These are phyloP conservation scores for Cadophora gregata DNA, from an alignment of 2,329 filamentous ascomycete genomes.

Conservation along the genomic window DNA sequence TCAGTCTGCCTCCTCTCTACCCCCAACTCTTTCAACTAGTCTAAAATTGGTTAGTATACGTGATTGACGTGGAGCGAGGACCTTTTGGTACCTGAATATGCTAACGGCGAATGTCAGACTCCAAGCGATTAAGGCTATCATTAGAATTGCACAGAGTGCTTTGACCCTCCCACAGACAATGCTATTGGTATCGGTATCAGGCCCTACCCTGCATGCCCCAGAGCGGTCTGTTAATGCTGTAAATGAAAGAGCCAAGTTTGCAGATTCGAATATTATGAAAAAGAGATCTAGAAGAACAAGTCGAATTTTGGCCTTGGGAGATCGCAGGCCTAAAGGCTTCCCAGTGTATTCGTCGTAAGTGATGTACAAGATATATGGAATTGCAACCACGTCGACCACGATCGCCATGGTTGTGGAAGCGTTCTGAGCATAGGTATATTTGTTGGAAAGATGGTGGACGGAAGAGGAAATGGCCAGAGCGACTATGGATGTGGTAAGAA, in stretches of 20 bases:
- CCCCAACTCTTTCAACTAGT: constrained; percentile 65
- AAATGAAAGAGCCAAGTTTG: constrained; percentile 89
- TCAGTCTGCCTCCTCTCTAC: constrained; percentile 53
- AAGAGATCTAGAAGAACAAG: constrained; percentile 91
- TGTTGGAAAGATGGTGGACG: constrained; percentile 64
- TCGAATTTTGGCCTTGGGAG: constrained; percentile 82
- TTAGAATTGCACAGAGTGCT: constrained; percentile 77
- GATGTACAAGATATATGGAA: constrained; percentile 92
- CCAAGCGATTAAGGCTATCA: constrained; percentile 88
- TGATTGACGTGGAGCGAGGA: background rate
- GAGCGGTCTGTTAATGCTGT: constrained; percentile 73
- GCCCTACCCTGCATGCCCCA: constrained; percentile 59
- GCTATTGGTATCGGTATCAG: constrained; percentile 44
- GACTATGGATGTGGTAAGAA: constrained; percentile 81
- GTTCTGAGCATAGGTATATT: constrained; percentile 58
- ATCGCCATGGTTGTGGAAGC: constrained; percentile 88
- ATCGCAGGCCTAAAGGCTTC: constrained; percentile 87
- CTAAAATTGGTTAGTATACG: constrained; percentile 44
- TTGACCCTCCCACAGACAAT: constrained; percentile 68
- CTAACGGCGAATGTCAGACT: constrained; percentile 88
- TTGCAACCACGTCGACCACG: constrained; percentile 83
- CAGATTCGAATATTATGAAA: constrained; percentile 97
- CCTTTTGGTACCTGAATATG: constrained; percentile 64
- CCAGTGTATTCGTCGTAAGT: constrained; percentile 96
- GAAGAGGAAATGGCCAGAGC: constrained; percentile 80